Conservation (phyloP, 305 asterid species). For the Fraxinus xanthoxyloides region DNA sequence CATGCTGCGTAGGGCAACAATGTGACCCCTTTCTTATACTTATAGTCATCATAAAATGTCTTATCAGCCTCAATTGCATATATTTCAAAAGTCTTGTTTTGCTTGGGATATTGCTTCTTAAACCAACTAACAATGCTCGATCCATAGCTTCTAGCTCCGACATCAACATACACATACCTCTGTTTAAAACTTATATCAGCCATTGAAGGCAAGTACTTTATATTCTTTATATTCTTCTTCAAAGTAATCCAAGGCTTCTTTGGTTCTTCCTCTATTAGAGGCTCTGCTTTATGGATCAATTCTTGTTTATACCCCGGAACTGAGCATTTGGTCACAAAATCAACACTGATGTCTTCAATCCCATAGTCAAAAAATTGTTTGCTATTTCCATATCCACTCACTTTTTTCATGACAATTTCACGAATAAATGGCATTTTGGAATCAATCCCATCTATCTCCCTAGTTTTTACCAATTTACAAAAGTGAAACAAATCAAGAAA, state of each 20-base stretch:
- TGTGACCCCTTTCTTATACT: slow-evolving; percentile 32
- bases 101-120: slow-evolving; percentile 95
- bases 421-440: slow-evolving; percentile 50
- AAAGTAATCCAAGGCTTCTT: slow-evolving; percentile 90
- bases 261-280: slow-evolving; percentile 81
- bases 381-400: slow-evolving; percentile 19
- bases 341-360: slow-evolving; percentile 19
- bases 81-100: slow-evolving; percentile 80
- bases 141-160: slow-evolving; percentile 92
- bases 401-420: slow-evolving; percentile 68
- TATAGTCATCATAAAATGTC: slow-evolving; percentile 38
- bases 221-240: slow-evolving; percentile 70
- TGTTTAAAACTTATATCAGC: slow-evolving; percentile 80
- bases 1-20: slow-evolving; percentile 58
- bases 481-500: slow-evolving; percentile 72
- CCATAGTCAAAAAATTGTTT: slow-evolving; percentile 6
- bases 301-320: slow-evolving; percentile 70
- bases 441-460: slow-evolving; percentile 56
- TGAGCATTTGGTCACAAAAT: slow-evolving; percentile 41
- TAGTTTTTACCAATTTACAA: slow-evolving; percentile 69
- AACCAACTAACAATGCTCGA: slow-evolving; percentile 99
- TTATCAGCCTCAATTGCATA: slow-evolving; percentile 92
- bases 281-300: slow-evolving; percentile 72
- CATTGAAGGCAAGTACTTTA: slow-evolving; percentile 76
- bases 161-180: slow-evolving; percentile 81